These are phyloP conservation scores for Talaromyces verruculosus DNA, from an alignment of 2,329 filamentous ascomycete species.

Conservation along the genomic window DNA sequence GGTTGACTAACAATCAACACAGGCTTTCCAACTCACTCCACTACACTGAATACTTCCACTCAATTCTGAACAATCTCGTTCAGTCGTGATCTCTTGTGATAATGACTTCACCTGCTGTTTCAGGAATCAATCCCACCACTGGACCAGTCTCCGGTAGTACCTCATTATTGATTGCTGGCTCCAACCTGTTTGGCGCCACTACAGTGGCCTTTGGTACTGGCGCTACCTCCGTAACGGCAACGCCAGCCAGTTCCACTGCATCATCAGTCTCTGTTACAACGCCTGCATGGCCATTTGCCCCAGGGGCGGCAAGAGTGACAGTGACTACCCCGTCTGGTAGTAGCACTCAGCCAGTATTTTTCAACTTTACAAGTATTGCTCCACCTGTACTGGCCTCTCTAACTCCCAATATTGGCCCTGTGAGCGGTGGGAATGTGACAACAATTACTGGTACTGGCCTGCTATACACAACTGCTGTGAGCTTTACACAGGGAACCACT, in stretches of 20 bases:
- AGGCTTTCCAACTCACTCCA: background rate
- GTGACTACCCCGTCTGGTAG: background rate
- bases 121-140: conserved; percentile 10
- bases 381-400: background rate
- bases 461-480: background rate
- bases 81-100: background rate
- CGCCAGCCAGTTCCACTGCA: background rate
- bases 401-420: background rate
- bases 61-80: background rate
- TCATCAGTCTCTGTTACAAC: conserved; percentile 5
- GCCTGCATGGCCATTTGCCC: conserved; percentile 1
- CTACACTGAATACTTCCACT: background rate
- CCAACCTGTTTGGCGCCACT: conserved; percentile 2
- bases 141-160: conserved; percentile 5
- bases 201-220: background rate
- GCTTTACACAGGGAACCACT: background rate
- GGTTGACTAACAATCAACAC: background rate
- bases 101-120: conserved; percentile 4
- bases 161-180: conserved; percentile 4
- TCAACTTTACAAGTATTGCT: conserved; percentile 5
- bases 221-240: background rate
- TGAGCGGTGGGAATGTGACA: conserved; percentile 1
- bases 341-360: conserved; percentile 7
- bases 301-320: background rate
- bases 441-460: conserved; percentile 12